Base-by-base conservation (phyloP, 2,329 filamentous ascomycete species). In the Trichoderma cornu-damae region DNA sequence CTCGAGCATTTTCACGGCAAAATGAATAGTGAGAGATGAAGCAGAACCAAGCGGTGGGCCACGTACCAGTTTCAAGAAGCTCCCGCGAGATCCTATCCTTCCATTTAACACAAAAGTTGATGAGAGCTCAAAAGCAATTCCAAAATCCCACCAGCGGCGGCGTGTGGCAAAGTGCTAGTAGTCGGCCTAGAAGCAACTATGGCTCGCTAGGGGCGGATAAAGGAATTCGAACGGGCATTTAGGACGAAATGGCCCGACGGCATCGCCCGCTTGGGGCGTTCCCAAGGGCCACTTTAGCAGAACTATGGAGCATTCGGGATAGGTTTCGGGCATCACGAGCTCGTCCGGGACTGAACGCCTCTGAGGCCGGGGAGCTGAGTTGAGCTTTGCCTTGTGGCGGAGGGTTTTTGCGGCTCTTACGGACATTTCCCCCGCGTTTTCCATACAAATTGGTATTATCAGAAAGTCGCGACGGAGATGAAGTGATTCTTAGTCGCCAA, bases 161-260 rank as follows among this genome's bases (percentile, higher is more conserved):
- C n/a, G n/a, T 22, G 24, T 38, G 52, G 47, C 52, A 55, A n/a
- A n/a, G 37, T 47, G 32, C 34, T 55, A 55, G 52, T 55, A 32
- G 40, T 28, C 42, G 42, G 22, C 40, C 7, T 38, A 18, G 52
- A 55, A 46, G 38, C 40, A 46, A n/a, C 22, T 38, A 18, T 55
- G 42, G 47, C 40, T 47, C 52, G 52, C 42, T 55, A 55, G 52
- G 52, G 32, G 38, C 28, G 38, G 38, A 16, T 44, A 34, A 43
- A 34, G 37, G 28, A 11, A 26, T 26, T 28, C n/a, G n/a, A 38
- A 40, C n/a, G 3, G 9, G 44, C 35, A 35, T 30, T n/a, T 53
- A 24, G 50, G n/a, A 12, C 37, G 9, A 32, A n/a, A 35, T 20
- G 40, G 24, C 9, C 37, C 34, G 35, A 43, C 49, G 42, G 42